Base-by-base conservation (phyloP, 2,329 filamentous ascomycete genomes). In the Cordyceps militaris region DNA sequence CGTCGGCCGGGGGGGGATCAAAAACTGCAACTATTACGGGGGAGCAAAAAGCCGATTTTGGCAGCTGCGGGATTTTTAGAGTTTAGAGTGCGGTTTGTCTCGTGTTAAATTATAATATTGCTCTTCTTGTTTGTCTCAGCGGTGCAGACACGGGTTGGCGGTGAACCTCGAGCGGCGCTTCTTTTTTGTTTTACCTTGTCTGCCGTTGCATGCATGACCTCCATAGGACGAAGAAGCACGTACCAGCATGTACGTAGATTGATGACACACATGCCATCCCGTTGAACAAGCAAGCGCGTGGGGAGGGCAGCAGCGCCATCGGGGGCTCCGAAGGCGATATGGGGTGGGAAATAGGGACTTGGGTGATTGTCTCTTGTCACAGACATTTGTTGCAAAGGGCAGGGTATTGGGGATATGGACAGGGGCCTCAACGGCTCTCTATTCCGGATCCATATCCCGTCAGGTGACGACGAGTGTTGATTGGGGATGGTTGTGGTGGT, bases 401-500 rank as follows among this genome's bases (percentile, higher is more conserved):
- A 47, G 30, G 52, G 23, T 43, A 30, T 38, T 13, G 36, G 50
- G 24, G 30, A 10, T 13, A 19, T 38, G 5, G 34, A 11, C 40
- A 30, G 34, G 43, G 32, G 28, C 24, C 52, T 30, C 32, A 57
- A 49, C 46, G 54, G 54, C 32, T 49, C 46, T 50, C 34, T 50
- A 14, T 32, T 43, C 46, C 44, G 32, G 44, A 42, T 50, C 54
- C 54, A 57, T 57, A 34, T 32, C 26, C 36, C 44, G 30, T 57
- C 44, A 57, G 54, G 54, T 50, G 54, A 57, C 32, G 52, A 40
- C 32, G 32, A 50, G 32, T 21, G 46, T 16, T 57, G 32, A 38
- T 42, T 50, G 24, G 38, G 32, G 36, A 13, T 24, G 26, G 55
- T 9, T 3, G 21, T 40, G 36, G 36, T 19, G 36, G 32, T 34